phyloP scores from a whole-genome alignment of 768 basidiomycete species.

The Leccinum ochraceum region DNA sequence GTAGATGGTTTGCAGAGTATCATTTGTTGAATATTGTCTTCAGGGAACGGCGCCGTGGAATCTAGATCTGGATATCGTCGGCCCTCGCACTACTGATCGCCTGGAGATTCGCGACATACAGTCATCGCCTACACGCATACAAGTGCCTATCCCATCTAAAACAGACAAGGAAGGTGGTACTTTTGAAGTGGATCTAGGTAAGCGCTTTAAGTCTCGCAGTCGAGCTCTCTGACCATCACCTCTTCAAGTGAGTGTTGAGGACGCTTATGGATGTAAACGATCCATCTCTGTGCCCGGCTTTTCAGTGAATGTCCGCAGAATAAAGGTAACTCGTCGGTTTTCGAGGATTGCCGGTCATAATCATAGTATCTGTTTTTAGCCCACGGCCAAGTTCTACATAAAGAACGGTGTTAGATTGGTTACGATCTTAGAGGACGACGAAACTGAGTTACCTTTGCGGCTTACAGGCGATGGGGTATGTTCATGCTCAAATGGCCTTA shows the following conservation, averaged over 20 bases:
- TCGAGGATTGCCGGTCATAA: not conserved
- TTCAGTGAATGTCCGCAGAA: conserved; percentile 79
- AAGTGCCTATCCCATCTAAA: conserved; percentile 66
- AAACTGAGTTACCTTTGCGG: conserved; percentile 73
- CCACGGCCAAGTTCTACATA: conserved; percentile 86
- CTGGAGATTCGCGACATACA: conserved; percentile 57
- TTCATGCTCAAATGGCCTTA: conserved; percentile 7
- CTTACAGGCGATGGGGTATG: conserved; percentile 89
- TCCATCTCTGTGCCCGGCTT: conserved; percentile 74
- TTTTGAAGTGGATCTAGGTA: conserved; percentile 80
- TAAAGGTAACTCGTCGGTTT: conserved; percentile 53
- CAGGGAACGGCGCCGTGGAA: conserved; percentile 93
- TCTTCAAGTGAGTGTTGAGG: conserved; percentile 74
- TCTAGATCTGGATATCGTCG: conserved; percentile 78
- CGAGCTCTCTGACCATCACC: conserved; percentile 1
- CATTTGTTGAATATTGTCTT: conserved; percentile 5
- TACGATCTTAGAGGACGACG: conserved; percentile 73
- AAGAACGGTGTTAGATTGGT: conserved; percentile 55
- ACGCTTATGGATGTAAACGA: conserved; percentile 85
- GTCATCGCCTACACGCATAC: conserved; percentile 52
- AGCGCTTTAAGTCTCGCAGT: conserved; percentile 17
- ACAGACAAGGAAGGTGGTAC: conserved; percentile 69
- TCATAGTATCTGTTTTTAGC: conserved; percentile 43
- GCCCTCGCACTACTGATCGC: conserved; percentile 64
- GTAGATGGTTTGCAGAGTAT: not conserved